A percentile compares a stretch with the other conserved stretches of the same genome.
Conservation (phyloP, 495 filamentous ascomycete genomes). For the Aspergillus affinis region DNA sequence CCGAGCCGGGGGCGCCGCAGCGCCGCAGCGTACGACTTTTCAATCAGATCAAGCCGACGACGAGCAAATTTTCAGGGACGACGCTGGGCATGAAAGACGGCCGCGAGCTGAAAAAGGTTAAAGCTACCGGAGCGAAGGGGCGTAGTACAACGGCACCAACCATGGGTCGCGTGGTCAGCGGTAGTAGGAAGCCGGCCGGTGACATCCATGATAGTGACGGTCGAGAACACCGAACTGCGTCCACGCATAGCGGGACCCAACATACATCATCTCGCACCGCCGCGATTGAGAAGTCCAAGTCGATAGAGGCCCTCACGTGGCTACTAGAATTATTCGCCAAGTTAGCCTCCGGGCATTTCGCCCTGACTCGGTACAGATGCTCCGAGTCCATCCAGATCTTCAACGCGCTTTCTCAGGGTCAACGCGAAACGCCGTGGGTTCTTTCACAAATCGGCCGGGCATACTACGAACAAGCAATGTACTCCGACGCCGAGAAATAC, state of each 20-base stretch:
- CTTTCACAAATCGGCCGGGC: slow-evolving; percentile 85
- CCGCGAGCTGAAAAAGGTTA: slow-evolving; percentile 76
- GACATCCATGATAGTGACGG: slow-evolving; percentile 67
- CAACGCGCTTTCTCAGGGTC: slow-evolving; percentile 62
- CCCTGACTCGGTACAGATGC: slow-evolving; percentile 74
- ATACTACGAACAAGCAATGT: slow-evolving; percentile 83
- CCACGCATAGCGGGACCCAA: slow-evolving; percentile 26
- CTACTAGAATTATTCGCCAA: slow-evolving; percentile 83
- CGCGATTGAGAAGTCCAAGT: slow-evolving; percentile 49
- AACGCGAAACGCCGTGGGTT: slow-evolving; percentile 95
- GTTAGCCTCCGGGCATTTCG: slow-evolving; percentile 75
- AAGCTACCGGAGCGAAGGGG: slow-evolving; percentile 60
- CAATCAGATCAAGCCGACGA: slow-evolving; percentile 64
- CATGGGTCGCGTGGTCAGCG: slow-evolving; percentile 82
- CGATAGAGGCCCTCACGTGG: slow-evolving; percentile 72
- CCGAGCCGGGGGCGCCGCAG: slow-evolving; percentile 67
- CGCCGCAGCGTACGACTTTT: slow-evolving; percentile 79
- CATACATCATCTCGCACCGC: slow-evolving; percentile 30
- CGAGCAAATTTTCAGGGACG: slow-evolving; percentile 51
- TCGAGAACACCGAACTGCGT: slow-evolving; percentile 48
- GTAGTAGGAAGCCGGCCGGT: slow-evolving; percentile 63
- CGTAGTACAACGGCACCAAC: slow-evolving; percentile 56
- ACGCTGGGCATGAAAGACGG: slow-evolving; percentile 57
- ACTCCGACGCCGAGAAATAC: slow-evolving; percentile 79
- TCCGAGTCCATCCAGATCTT: slow-evolving; percentile 72